Evolutionary conservation across 2,329 filamentous ascomycete species (phyloP), one percentile per base, ranked within the genome.

Genomic region (Scedosporium dehoogii): DNA sequence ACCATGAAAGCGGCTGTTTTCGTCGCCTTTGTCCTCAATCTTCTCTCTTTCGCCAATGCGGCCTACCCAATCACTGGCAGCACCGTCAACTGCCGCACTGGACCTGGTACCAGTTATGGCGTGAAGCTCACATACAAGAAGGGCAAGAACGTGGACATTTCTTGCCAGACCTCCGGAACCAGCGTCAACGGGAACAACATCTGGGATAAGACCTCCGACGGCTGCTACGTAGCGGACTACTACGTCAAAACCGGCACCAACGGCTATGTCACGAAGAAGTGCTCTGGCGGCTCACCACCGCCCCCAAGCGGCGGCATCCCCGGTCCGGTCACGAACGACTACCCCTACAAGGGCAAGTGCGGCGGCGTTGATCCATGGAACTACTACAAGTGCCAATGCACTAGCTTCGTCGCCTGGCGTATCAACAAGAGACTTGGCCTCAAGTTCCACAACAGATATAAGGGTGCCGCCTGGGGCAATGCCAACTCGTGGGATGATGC

Each of bases 391-490:
- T 68, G 65, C 63, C 62, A 66, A 51, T 67, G 65, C 64, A 65
- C 65, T 46, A 67, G 65, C 61, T 68, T 68, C 60, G 66, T 67
- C 23, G 66, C 66, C 18, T 68, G 63, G 59, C 66, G 66, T 58
- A 63, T 68, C 60, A 68, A 67, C 60, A 60, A 66, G 56, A 62
- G 63, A n/a, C 46, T 66, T 14, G 62, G 63, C 41, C 62, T 67
- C 62, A 67, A 67, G 62, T 68, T 68, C 58, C 42, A 59, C 63
- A 68, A 67, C 62, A 58, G 58, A 25, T 68, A 65, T 60, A 66
- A 68, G 63, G 66, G 65, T 55, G 51, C 58, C 10, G 41, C 62
- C 53, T 68, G 64, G 65, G 66, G 66, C 44, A 66, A 68, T 29
- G 66, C 66, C 56, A 67, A 67, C 53, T 58, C 59, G 44, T 68